Evolutionary conservation across 1,284 basidiomycete species (phyloP).

Genomic region (Earliella scabrosa): DNA sequence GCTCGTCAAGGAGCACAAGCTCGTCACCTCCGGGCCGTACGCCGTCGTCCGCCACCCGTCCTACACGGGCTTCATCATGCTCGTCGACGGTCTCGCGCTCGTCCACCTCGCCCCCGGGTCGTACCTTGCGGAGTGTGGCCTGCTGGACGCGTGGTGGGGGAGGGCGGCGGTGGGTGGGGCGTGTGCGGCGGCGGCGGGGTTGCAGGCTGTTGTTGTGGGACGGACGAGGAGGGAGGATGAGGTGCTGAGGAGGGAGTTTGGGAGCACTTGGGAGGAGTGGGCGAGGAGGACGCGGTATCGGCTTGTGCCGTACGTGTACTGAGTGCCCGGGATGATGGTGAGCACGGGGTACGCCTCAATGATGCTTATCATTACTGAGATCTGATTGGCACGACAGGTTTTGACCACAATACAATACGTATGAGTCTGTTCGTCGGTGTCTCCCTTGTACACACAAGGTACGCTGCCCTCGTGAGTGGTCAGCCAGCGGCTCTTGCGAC

Average conservation of each 20-base stretch:
- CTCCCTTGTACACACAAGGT: no score
- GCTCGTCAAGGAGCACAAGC: constrained; percentile 16
- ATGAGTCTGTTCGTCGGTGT: no score
- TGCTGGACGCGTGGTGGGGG: not conserved
- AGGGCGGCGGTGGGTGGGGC: not conserved
- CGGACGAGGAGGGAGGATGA: constrained; percentile 2
- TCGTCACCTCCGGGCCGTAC: constrained; percentile 25
- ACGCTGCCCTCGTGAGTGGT: no score
- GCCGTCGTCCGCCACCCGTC: constrained; percentile 22
- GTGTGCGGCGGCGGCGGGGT: not conserved
- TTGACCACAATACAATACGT: no score
- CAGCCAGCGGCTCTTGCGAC: no score
- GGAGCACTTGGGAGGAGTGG: constrained; percentile 10
- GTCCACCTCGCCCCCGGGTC: constrained; percentile 6
- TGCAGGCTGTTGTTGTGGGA: not conserved
- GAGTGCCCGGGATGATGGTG: not conserved
- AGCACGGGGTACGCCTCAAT: no score
- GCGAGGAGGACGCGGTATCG: constrained; percentile 6
- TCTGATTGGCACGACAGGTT: no score
- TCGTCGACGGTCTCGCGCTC: not conserved
- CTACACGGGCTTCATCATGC: constrained; percentile 11
- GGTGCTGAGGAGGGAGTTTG: constrained; percentile 4
- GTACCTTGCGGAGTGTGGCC: constrained; percentile 5
- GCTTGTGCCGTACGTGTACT: constrained; percentile 4
- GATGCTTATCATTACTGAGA: no score